A percentile compares a stretch with the other conserved stretches of the same genome.
phyloP scores from a whole-genome alignment of 108 stramenopile genomes.

The Cylindrotheca closterium region DNA sequence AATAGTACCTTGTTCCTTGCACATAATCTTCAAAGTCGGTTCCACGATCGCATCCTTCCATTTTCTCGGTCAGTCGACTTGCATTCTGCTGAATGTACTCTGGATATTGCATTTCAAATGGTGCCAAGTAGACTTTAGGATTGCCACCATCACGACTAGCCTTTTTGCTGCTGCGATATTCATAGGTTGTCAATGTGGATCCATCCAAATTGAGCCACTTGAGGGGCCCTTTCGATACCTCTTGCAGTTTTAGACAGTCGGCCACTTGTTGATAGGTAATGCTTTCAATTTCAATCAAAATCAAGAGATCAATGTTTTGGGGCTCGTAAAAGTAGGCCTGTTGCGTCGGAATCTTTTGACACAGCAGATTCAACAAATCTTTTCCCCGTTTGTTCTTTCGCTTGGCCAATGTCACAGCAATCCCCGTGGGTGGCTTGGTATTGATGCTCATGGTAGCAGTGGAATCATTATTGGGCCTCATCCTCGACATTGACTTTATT shows the following conservation, averaged over 20 bases:
- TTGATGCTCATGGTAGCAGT: too few relatives aligned
- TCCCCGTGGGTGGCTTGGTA: not conserved
- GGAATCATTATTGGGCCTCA: too few relatives aligned
- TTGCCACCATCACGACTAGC: too few relatives aligned
- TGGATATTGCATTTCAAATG: not conserved
- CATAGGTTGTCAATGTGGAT: not conserved
- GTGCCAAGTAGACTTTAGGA: not conserved
- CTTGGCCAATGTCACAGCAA: not conserved
- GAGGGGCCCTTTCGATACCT: not conserved
- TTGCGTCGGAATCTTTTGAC: not conserved
- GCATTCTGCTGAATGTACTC: not conserved
- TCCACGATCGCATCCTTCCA: not conserved
- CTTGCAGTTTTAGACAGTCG: not conserved
- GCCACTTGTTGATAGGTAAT: not conserved
- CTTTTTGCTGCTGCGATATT: not conserved
- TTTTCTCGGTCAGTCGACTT: not conserved
- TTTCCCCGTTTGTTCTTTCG: not conserved
- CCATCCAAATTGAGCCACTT: not conserved
- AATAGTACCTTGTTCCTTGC: constrained; percentile 12
- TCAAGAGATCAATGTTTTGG: not conserved
- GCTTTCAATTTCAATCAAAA: not conserved
- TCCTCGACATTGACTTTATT: too few relatives aligned
- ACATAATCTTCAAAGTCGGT: constrained; percentile 3
- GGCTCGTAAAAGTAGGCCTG: not conserved
- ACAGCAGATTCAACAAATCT: not conserved